Evolutionary conservation across 208 protist genomes (phyloP), one percentile per base, ranked within the genome.

Genomic region (Angomonas deanei): DNA sequence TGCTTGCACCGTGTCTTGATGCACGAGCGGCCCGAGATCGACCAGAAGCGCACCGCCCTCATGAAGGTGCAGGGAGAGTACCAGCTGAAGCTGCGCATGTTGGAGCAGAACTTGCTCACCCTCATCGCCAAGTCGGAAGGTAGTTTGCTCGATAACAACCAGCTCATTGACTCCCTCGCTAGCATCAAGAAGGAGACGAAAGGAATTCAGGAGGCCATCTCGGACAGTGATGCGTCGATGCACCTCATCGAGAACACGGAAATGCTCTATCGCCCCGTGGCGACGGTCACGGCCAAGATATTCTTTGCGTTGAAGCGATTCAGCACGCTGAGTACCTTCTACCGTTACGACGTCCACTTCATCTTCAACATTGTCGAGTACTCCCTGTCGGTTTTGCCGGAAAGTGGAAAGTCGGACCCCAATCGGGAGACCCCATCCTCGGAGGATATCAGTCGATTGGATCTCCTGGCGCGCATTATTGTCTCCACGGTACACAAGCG

Each of bases 91-190:
- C 76, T 99, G 36, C 81, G 97, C 30, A 71, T 96, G 58, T 74
- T 99, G 26, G 97, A 99, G 75, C 88, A 99, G 61, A 74, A 95
- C 27, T 82, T 99, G 42, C 86, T 99, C 0, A 88, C 91, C 2
- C 83, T 91, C 4, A 97, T 99, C 46, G 90, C 81, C 23, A 74
- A 96, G 64, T 85, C 93, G 24, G 80, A 98, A 68, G 98, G 98
- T 10, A 97, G 94, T 58, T 86, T 99, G 47, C 80, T 99, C 3
- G 98, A 99, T 21, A 93, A 99, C 77, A 97, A 99, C 56, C 67
- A 75, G 8, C 80, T 99, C 0, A 97, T 99, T 17, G 63, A 88
- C 23, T 92, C 92, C 15, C 65, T 99, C 10, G 90, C 98, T 52
- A 69, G 72, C 15, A 85, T 99, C 6, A 99, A 99, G 82, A 72